These are phyloP conservation scores for Solanum microdontum DNA, from an alignment of 257 asterid genomes.

Conservation along the genomic window DNA sequence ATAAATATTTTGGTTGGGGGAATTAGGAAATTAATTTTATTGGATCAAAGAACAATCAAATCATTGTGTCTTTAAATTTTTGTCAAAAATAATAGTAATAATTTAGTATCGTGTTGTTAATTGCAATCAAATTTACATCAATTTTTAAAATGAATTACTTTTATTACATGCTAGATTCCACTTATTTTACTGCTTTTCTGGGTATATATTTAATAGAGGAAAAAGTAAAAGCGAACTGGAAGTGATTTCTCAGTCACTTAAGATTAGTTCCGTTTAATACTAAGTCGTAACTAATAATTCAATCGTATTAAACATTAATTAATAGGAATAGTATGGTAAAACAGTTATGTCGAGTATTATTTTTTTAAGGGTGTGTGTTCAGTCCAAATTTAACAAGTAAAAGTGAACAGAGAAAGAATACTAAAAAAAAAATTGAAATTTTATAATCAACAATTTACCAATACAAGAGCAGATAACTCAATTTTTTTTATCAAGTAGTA, in stretches of 20 bases:
- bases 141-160: not conserved
- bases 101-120: not conserved
- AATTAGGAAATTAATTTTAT: slow-evolving; percentile 1
- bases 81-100: not conserved
- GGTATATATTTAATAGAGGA: not conserved
- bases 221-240: not conserved
- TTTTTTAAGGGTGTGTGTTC: not conserved
- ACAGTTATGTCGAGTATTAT: too few species aligned
- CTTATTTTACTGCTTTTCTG: not conserved
- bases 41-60: slow-evolving; percentile 21
- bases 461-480: not conserved
- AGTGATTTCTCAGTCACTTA: not conserved
- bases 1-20: not conserved
- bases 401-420: rapidly evolving
- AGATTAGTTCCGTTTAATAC: not conserved
- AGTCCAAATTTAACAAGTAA: too few species aligned
- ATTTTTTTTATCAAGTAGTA: too few species aligned
- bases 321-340: not conserved
- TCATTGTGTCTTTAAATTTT: not conserved
- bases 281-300: not conserved
- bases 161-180: not conserved
- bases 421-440: not conserved
- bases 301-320: too few species aligned
- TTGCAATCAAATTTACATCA: not conserved
- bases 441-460: not conserved